Percentiles rank a stretch among this genome's conserved stretches.
These are phyloP conservation scores for Apostasia shenzhenica DNA, from an alignment of 106 monocot genomes.

Conservation along the genomic window DNA sequence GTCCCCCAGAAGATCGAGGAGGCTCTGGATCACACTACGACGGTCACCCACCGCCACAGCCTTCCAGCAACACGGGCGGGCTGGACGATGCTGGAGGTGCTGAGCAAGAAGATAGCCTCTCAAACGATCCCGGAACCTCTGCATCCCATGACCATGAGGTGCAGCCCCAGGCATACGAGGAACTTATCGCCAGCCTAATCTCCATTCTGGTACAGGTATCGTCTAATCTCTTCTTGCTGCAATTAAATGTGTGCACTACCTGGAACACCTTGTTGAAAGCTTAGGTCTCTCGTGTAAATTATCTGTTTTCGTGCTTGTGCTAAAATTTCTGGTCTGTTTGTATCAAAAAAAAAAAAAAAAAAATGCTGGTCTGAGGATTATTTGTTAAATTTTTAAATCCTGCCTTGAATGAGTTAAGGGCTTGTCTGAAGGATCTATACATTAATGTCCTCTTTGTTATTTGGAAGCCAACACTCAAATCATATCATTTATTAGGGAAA, in stretches of 20 bases:
- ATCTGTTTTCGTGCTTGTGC: too few relatives aligned
- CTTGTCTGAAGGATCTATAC: not conserved
- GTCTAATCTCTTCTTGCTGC: not conserved
- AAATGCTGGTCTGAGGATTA: not conserved
- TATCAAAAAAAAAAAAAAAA: not conserved
- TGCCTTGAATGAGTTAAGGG: not conserved
- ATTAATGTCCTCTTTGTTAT: not conserved
- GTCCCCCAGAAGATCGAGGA: slow-evolving; percentile 16
- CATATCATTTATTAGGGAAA: too few relatives aligned
- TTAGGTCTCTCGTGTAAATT: not conserved
- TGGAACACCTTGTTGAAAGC: slow-evolving; percentile 1
- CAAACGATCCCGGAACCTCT: slow-evolving; percentile 17
- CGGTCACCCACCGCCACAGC: slow-evolving; percentile 6
- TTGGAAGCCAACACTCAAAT: too few relatives aligned
- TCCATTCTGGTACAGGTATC: not conserved
- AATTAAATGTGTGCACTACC: not conserved
- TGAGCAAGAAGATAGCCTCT: slow-evolving; percentile 19
- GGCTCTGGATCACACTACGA: slow-evolving; percentile 9
- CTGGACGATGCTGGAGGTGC: slow-evolving; percentile 20
- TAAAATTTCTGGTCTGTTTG: not conserved
- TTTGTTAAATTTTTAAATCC: not conserved
- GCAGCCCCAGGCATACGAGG: not conserved
- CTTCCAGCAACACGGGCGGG: slow-evolving; percentile 21
- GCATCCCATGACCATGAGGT: slow-evolving; percentile 4
- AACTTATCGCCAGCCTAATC: not conserved